phyloP scores from a whole-genome alignment of 208 protist species.

The Leishmania gerbilli region DNA sequence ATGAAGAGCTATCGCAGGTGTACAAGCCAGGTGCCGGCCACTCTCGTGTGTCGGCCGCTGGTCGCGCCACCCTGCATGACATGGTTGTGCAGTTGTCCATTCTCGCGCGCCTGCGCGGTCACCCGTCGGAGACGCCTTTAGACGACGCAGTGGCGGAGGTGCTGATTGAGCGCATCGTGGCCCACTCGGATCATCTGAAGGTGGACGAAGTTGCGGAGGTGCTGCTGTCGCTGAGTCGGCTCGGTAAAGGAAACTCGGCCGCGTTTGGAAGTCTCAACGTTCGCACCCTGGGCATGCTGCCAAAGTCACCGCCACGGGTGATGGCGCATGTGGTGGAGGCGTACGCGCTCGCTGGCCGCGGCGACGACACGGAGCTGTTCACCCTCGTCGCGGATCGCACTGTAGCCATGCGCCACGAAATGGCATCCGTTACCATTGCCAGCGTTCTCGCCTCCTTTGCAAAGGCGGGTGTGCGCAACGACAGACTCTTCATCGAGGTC shows the following conservation, averaged over 20 bases:
- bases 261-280: constrained; percentile 41
- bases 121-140: background rate
- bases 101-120: constrained; percentile 29
- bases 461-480: constrained; percentile 51
- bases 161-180: constrained; percentile 11
- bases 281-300: constrained; percentile 54
- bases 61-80: background rate
- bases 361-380: constrained; percentile 69
- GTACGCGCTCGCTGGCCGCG: constrained; percentile 40
- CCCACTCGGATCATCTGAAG: constrained; percentile 8
- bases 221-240: constrained; percentile 64
- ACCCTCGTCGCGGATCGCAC: constrained; percentile 72
- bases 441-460: constrained; percentile 75
- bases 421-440: constrained; percentile 71
- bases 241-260: constrained; percentile 19
- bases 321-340: constrained; percentile 62
- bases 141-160: background rate
- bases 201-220: constrained; percentile 62
- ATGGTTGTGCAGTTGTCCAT: constrained; percentile 46
- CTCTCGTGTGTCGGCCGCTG: background rate
- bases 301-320: constrained; percentile 43
- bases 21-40: background rate
- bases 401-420: constrained; percentile 51
- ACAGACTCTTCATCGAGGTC: constrained; percentile 81
- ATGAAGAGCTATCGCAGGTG: constrained; percentile 1